These are phyloP conservation scores for Fusarium oxysporum DNA, from an alignment of 2,329 filamentous ascomycete species.

Conservation along the genomic window DNA sequence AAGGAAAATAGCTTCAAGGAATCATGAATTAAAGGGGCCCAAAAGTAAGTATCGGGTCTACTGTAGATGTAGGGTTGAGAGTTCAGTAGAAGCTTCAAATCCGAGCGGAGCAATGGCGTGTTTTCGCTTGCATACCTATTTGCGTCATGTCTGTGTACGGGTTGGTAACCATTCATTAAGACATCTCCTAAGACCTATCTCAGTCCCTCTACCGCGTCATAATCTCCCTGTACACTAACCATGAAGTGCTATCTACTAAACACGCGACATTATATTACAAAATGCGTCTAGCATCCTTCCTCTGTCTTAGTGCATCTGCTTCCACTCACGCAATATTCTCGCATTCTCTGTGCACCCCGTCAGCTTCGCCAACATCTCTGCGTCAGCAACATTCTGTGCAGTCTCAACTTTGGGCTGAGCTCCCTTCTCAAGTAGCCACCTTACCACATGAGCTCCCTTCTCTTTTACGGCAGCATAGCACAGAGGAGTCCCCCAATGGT, in stretches of 20 bases:
- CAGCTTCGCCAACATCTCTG: neutral
- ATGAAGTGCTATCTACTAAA: neutral
- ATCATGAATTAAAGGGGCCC: neutral
- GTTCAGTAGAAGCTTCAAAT: neutral
- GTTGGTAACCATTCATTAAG: no score
- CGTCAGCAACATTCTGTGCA: neutral
- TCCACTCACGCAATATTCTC: neutral
- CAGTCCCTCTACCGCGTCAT: no score
- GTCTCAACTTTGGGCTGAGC: neutral
- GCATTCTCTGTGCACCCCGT: neutral
- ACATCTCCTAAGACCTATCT: no score
- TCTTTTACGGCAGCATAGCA: neutral
- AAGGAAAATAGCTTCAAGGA: neutral
- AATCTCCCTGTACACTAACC: no score
- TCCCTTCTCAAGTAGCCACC: neutral
- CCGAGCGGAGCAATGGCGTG: neutral
- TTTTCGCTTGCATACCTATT: neutral
- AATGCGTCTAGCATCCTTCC: accelerated
- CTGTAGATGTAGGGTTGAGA: neutral
- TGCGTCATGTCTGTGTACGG: neutral
- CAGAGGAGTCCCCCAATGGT: neutral
- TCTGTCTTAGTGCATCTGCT: neutral
- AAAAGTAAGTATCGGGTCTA: neutral
- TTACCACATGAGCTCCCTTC: neutral
- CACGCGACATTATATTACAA: accelerated